Conservation (phyloP, 1,139 yeast genomes). For the Suhomyces choctaworum region DNA sequence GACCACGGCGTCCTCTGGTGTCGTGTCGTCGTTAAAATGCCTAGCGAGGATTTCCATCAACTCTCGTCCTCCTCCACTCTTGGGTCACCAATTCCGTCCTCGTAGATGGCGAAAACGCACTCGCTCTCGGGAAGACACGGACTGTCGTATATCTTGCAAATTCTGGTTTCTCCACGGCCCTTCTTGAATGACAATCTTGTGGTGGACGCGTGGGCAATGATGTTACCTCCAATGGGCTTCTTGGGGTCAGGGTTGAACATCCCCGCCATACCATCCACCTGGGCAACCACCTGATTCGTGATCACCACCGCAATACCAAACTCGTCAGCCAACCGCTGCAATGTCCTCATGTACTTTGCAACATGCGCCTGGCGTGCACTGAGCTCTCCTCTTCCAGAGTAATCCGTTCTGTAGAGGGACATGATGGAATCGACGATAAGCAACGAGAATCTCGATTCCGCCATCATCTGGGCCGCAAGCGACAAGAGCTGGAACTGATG, state of each 20-base stretch:
- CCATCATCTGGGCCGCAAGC: conserved; percentile 96
- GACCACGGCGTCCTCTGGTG: too few relatives aligned
- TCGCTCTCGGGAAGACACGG: conserved; percentile 96
- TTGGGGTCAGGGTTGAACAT: conserved; percentile 96
- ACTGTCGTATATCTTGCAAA: conserved; percentile 91
- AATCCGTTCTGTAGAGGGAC: conserved; percentile 95
- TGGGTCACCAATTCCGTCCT: conserved; percentile 97
- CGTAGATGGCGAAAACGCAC: conserved; percentile 92
- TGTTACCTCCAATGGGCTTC: conserved; percentile 98
- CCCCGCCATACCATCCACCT: conserved; percentile 86
- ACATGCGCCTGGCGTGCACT: conserved; percentile 94
- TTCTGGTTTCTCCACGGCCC: conserved; percentile 89
- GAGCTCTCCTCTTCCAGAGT: conserved; percentile 92
- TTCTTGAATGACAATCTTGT: conserved; percentile 87
- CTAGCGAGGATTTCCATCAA: background rate
- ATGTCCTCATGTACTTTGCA: conserved; percentile 87
- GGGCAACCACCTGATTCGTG: conserved; percentile 97
- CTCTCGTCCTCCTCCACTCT: conserved; percentile 63
- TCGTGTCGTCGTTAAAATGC: background rate
- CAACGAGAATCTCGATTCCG: conserved; percentile 79
- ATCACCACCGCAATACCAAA: conserved; percentile 98
- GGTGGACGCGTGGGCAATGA: conserved; percentile 95
- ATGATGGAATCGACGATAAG: conserved; percentile 93
- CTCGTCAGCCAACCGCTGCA: conserved; percentile 94
- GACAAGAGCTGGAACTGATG: conserved; percentile 86